Evolutionary conservation across 495 filamentous ascomycete genomes (phyloP).

Genomic region (Evernia prunastri): DNA sequence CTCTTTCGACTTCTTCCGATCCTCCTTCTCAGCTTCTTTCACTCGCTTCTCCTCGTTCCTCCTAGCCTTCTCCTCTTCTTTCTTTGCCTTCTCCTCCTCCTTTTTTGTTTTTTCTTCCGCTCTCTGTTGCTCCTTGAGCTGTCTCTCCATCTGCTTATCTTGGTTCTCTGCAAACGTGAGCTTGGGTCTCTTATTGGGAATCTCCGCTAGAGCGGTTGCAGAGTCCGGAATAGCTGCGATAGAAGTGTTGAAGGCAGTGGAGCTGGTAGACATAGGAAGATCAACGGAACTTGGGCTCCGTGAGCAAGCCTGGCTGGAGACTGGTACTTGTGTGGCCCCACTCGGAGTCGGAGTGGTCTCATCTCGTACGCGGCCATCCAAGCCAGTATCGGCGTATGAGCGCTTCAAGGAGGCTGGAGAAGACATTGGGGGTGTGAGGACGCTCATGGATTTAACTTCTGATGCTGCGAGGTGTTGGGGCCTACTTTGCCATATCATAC

Average conservation of each 20-base stretch:
- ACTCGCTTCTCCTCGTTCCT: slow-evolving; percentile 40
- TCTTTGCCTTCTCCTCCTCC: slow-evolving; percentile 44
- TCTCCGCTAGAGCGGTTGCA: slow-evolving; percentile 12
- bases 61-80: slow-evolving; percentile 40
- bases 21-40: slow-evolving; percentile 43
- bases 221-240: background rate
- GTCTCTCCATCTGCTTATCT: slow-evolving; percentile 47
- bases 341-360: background rate
- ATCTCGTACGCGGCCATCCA: slow-evolving; percentile 21
- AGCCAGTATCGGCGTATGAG: slow-evolving; percentile 22
- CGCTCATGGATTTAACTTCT: slow-evolving; percentile 11
- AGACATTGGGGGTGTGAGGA: slow-evolving; percentile 21
- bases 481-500: background rate
- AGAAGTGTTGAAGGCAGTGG: background rate
- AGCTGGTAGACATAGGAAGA: background rate
- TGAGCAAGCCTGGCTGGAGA: background rate
- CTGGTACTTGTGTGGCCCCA: background rate
- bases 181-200: slow-evolving; percentile 46
- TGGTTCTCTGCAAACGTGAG: slow-evolving; percentile 49
- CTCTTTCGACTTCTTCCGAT: slow-evolving; percentile 39
- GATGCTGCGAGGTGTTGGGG: background rate
- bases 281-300: background rate
- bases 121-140: slow-evolving; percentile 44
- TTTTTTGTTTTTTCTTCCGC: slow-evolving; percentile 41
- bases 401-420: slow-evolving; percentile 24